These are phyloP conservation scores for Beta corolliflora DNA, from an alignment of 179 eudicot species.

Conservation along the genomic window DNA sequence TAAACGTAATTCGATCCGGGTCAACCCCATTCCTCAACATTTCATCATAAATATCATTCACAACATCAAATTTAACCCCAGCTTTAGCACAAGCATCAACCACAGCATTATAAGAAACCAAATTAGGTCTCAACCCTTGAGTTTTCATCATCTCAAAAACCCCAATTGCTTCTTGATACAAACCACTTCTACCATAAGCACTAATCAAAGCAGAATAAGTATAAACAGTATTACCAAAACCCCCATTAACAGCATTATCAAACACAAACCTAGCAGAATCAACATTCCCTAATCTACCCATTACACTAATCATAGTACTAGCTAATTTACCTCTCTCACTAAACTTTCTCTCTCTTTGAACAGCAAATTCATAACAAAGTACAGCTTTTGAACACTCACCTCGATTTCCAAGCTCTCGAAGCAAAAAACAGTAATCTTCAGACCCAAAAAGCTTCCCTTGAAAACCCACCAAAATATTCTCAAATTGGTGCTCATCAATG, in stretches of 20 bases:
- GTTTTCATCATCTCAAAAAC: conserved; percentile 72
- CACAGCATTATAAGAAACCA: conserved; percentile 85
- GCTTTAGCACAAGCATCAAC: conserved; percentile 97
- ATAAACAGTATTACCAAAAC: conserved; percentile 87
- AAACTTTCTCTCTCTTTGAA: conserved; percentile 48
- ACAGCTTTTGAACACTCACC: conserved; percentile 61
- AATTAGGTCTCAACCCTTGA: conserved; percentile 80
- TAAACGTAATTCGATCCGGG: conserved; percentile 87
- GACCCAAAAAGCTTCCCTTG: conserved; percentile 54
- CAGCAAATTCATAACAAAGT: conserved; percentile 67
- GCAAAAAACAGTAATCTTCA: conserved; percentile 73
- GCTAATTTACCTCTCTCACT: conserved; percentile 79
- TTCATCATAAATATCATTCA: conserved; percentile 58
- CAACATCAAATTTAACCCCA: conserved; percentile 65
- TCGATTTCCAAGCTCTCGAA: conserved; percentile 77
- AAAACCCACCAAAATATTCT: conserved; percentile 43
- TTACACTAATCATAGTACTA: conserved; percentile 85
- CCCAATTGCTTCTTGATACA: conserved; percentile 62
- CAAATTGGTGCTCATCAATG: conserved; percentile 34
- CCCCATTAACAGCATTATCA: conserved; percentile 64
- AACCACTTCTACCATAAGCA: conserved; percentile 86
- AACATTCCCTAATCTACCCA: conserved; percentile 88
- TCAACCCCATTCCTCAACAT: conserved; percentile 64
- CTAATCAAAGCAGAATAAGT: conserved; percentile 86
- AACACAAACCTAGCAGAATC: conserved; percentile 69